phyloP scores from a whole-genome alignment of 2,329 filamentous ascomycete species.

The Cryphonectria carpinicola region DNA sequence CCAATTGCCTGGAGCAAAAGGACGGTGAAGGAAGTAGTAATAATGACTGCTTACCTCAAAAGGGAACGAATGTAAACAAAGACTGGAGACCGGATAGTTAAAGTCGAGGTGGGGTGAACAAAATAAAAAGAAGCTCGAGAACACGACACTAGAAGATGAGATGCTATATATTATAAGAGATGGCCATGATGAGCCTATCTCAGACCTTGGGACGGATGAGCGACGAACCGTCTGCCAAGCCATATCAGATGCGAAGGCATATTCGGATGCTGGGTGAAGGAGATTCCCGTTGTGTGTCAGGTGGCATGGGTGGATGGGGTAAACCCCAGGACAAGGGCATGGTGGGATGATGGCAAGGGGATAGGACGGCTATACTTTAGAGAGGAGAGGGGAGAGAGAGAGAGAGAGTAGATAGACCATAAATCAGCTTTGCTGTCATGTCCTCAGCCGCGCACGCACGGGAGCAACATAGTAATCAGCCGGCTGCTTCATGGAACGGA shows the following conservation, averaged over 20 bases:
- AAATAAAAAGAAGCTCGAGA: conserved; percentile 34
- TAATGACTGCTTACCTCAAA: conserved; percentile 45
- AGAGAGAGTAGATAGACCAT: not conserved
- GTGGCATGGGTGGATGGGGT: conserved; percentile 38
- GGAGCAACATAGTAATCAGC: conserved; percentile 1
- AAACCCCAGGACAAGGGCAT: conserved; percentile 35
- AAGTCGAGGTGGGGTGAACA: conserved; percentile 28
- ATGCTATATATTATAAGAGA: conserved; percentile 44
- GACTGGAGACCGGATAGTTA: conserved; percentile 40
- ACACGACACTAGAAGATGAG: conserved; percentile 32
- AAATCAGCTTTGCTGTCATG: not conserved
- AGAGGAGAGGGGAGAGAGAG: not conserved
- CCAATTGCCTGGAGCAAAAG: not conserved
- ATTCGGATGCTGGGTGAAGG: conserved; percentile 44
- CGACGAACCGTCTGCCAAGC: conserved; percentile 37
- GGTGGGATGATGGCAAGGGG: conserved; percentile 8
- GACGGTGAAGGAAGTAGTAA: not conserved
- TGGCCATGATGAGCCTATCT: conserved; percentile 8
- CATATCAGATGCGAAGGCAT: conserved; percentile 35
- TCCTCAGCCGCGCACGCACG: not conserved
- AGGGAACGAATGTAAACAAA: conserved; percentile 49
- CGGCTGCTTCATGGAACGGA: conserved; percentile 3
- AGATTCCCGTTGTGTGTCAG: conserved; percentile 48
- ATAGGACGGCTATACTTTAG: conserved; percentile 2
- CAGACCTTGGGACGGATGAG: conserved; percentile 27